Conservation (phyloP, 371 early-diverging fungal genomes). For the Mortierella sp. region DNA sequence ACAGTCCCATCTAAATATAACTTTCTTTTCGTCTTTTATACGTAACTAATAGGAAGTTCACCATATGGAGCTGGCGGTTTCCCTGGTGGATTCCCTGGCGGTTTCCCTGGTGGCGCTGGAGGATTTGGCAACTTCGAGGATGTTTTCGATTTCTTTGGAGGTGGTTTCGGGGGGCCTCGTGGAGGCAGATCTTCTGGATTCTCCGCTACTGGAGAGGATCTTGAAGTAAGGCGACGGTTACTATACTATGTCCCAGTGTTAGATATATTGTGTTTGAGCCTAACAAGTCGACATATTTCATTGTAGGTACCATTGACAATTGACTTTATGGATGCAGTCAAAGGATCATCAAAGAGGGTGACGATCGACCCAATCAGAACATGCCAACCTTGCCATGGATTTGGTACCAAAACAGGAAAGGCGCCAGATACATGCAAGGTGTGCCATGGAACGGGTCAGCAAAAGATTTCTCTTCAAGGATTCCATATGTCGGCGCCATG, state of each 20-base stretch:
- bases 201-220: conserved; percentile 56
- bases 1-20: not conserved
- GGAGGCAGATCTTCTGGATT: conserved; percentile 59
- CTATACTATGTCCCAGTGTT: not conserved
- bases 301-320: conserved; percentile 66
- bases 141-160: conserved; percentile 82
- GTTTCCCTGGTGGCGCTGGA: conserved; percentile 60
- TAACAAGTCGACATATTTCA: not conserved
- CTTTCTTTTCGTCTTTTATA: not conserved
- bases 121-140: conserved; percentile 74
- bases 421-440: conserved; percentile 73
- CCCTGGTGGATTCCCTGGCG: conserved; percentile 65
- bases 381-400: conserved; percentile 86
- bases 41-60: conserved; percentile 51
- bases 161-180: conserved; percentile 66
- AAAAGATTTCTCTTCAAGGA: conserved; percentile 71
- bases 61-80: conserved; percentile 76
- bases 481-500: conserved; percentile 92
- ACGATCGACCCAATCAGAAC: conserved; percentile 70
- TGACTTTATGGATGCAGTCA: conserved; percentile 91
- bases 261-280: not conserved
- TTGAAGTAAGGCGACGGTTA: conserved; percentile 45
- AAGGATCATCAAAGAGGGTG: conserved; percentile 77
- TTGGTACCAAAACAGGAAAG: conserved; percentile 83
- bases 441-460: conserved; percentile 91